phyloP scores from a whole-genome alignment of 306 rosid species.

The Dicorynia guianensis region DNA sequence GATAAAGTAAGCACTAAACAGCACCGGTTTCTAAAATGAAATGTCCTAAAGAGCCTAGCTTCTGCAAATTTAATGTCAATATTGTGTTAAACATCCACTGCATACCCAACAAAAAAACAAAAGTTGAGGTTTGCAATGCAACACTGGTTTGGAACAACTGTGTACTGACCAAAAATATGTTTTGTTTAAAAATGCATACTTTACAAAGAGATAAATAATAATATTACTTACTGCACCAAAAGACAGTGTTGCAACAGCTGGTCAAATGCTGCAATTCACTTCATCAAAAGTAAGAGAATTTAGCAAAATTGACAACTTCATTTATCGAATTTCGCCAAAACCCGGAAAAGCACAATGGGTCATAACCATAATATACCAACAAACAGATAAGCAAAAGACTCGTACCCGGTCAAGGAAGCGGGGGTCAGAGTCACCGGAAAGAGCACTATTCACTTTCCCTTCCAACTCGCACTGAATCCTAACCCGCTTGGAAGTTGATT shows the following conservation, averaged over 20 bases:
- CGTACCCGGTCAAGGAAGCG: slow-evolving; percentile 84
- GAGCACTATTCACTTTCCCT: slow-evolving; percentile 69
- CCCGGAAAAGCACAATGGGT: slow-evolving; percentile 13
- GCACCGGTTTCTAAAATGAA: neutral
- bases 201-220: neutral
- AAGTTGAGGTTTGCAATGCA: neutral
- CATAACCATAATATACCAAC: slow-evolving; percentile 4
- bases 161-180: neutral
- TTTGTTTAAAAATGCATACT: neutral
- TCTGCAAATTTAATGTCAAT: slow-evolving; percentile 9
- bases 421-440: slow-evolving; percentile 74
- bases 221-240: slow-evolving; percentile 13
- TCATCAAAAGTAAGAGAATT: neutral
- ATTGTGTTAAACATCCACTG: neutral
- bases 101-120: neutral
- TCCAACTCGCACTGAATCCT: slow-evolving; percentile 78
- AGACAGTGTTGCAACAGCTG: slow-evolving; percentile 22
- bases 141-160: neutral
- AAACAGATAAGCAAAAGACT: neutral
- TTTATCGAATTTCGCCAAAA: slow-evolving; percentile 20
- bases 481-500: slow-evolving; percentile 45
- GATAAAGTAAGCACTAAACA: neutral
- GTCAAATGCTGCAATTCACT: slow-evolving; percentile 13
- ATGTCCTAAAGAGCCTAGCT: neutral
- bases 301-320: neutral